These are phyloP conservation scores for Metroxylon sagu DNA, from an alignment of 176 grass and related monocot genomes.

Conservation along the genomic window DNA sequence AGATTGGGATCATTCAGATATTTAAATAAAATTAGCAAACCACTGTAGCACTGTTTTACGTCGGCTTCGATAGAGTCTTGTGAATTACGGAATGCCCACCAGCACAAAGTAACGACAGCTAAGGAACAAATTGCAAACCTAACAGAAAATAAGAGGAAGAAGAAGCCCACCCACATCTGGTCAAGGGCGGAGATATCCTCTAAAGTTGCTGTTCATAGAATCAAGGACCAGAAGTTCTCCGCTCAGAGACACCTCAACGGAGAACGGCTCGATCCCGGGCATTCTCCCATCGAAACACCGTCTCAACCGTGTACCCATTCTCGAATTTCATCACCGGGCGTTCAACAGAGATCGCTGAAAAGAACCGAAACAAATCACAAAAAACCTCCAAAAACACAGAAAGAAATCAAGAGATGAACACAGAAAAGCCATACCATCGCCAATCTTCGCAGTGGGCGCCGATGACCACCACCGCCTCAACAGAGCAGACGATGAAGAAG, in stretches of 20 bases:
- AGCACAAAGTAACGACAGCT: too few species aligned
- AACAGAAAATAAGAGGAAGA: neutral
- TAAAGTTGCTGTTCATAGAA: slow-evolving; percentile 15
- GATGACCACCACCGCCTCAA: slow-evolving; percentile 4
- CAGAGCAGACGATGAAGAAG: neutral
- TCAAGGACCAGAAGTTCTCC: slow-evolving; percentile 9
- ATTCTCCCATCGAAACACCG: slow-evolving; percentile 9
- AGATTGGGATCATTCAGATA: too few species aligned
- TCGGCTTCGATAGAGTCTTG: too few species aligned
- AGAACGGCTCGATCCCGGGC: slow-evolving; percentile 9
- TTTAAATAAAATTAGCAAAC: too few species aligned
- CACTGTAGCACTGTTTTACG: too few species aligned
- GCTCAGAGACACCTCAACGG: neutral
- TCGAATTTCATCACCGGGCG: slow-evolving; percentile 4
- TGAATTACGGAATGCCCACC: too few species aligned
- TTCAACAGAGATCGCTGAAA: neutral
- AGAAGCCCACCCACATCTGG: slow-evolving; percentile 2
- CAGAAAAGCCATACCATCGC: neutral
- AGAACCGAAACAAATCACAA: too few species aligned
- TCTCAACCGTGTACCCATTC: slow-evolving; percentile 8
- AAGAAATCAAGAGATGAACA: neutral
- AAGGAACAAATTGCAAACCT: neutral
- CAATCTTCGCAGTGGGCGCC: neutral
- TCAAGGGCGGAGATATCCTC: neutral
- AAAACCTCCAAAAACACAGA: neutral